Percentiles rank a stretch among this genome's conserved stretches.
phyloP scores from a whole-genome alignment of 2,329 filamentous ascomycete species.

The Colletotrichum siamense region DNA sequence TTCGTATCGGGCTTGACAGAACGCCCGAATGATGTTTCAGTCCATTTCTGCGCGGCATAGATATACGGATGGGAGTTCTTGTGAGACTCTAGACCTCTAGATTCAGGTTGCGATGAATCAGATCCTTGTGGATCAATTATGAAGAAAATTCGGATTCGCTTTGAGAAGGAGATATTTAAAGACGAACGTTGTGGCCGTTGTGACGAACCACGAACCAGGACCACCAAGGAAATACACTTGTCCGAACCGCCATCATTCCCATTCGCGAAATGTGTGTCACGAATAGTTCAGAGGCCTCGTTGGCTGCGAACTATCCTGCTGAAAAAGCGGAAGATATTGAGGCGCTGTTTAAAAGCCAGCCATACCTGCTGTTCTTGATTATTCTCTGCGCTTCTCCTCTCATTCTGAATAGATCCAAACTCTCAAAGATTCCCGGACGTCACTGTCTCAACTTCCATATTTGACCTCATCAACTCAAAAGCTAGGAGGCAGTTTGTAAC shows the following conservation, averaged over 20 bases:
- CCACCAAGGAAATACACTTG: too few species aligned
- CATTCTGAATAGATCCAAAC: not conserved
- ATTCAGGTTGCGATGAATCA: not conserved
- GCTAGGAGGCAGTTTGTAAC: not conserved
- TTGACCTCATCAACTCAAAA: rapidly evolving
- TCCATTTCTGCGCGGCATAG: not conserved
- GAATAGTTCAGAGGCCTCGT: not conserved
- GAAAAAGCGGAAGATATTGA: not conserved
- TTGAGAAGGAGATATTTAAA: not conserved
- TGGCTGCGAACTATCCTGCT: not conserved
- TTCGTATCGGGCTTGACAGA: not conserved
- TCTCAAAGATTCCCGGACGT: not conserved
- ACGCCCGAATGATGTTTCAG: not conserved
- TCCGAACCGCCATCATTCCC: too few species aligned
- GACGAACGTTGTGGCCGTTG: not conserved
- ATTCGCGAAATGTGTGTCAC: not conserved
- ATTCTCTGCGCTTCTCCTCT: not conserved
- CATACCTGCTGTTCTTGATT: not conserved
- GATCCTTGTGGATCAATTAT: rapidly evolving
- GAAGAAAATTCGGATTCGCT: not conserved
- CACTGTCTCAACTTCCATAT: not conserved
- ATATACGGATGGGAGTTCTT: not conserved
- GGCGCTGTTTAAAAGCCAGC: not conserved
- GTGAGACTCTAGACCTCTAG: not conserved
- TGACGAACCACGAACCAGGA: not conserved